Evolutionary conservation across 129 eudicot species (phyloP).

Genomic region (Calendula officinalis): DNA sequence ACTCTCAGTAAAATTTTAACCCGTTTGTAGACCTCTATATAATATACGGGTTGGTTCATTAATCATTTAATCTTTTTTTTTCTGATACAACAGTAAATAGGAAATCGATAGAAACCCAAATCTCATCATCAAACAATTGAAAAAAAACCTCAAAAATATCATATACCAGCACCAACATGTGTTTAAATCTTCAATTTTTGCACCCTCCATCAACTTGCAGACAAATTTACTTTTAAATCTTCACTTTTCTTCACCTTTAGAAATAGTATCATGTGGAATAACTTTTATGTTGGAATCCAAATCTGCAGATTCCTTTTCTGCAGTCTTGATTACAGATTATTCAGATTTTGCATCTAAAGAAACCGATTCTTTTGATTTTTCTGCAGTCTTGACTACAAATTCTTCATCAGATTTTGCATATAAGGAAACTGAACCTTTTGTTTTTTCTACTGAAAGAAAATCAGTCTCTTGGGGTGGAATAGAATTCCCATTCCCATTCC

Average conservation of each 20-base stretch:
- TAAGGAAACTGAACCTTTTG: conserved; percentile 17
- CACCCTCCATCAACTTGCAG: background rate
- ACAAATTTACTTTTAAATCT: background rate
- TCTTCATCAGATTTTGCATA: conserved; percentile 4
- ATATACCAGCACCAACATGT: conserved; percentile 6
- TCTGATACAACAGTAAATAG: conserved; percentile 23
- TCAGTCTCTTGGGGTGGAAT: too few relatives aligned
- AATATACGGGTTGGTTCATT: background rate
- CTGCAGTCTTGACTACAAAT: conserved; percentile 10
- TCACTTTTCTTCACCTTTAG: background rate
- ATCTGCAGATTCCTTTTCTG: conserved; percentile 5
- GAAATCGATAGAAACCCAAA: conserved; percentile 7
- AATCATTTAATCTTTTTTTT: conserved; percentile 9
- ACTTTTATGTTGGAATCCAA: conserved; percentile 8
- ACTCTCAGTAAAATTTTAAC: conserved; percentile 1
- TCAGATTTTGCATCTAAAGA: conserved; percentile 12
- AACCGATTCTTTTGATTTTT: conserved; percentile 11
- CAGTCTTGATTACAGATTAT: conserved; percentile 10
- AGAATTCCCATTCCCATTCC: background rate
- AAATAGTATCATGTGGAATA: background rate
- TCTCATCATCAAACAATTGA: conserved; percentile 1
- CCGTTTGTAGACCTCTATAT: background rate
- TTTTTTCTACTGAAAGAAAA: background rate
- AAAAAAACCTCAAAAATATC: conserved; percentile 13
- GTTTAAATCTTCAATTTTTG: background rate